A percentile compares a stretch with the other conserved stretches of the same genome.
These are phyloP conservation scores for Takakia lepidozioides DNA, from an alignment of 225 moss, liverwort and hornwort species.

Conservation along the genomic window DNA sequence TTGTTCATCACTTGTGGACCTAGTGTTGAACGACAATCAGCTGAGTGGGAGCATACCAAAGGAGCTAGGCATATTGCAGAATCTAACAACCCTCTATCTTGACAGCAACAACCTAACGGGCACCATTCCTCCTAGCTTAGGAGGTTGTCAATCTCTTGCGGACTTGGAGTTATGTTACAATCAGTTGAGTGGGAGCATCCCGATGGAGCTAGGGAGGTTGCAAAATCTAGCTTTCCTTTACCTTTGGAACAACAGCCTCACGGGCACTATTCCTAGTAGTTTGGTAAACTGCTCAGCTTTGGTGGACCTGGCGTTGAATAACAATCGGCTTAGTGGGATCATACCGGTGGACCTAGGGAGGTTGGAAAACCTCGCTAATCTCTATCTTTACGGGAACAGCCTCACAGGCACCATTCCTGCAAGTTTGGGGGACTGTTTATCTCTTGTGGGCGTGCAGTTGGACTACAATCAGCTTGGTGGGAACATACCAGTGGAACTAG, in stretches of 20 bases:
- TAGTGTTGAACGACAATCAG: slow-evolving; percentile 17
- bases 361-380: slow-evolving; percentile 12
- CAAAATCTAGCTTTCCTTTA: slow-evolving; percentile 17
- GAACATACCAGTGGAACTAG: slow-evolving; percentile 14
- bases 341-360: slow-evolving; percentile 24
- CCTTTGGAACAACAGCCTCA: slow-evolving; percentile 18
- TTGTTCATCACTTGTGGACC: slow-evolving; percentile 6
- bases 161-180: slow-evolving; percentile 30
- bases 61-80: slow-evolving; percentile 24
- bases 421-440: slow-evolving; percentile 19
- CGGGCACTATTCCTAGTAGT: slow-evolving; percentile 20
- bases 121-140: slow-evolving; percentile 21
- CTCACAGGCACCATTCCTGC: slow-evolving; percentile 29
- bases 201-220: slow-evolving; percentile 23
- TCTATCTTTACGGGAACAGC: slow-evolving; percentile 17
- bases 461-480: slow-evolving; percentile 23
- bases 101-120: slow-evolving; percentile 24
- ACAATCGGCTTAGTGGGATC: slow-evolving; percentile 15
- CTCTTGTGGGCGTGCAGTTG: slow-evolving; percentile 13
- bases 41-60: slow-evolving; percentile 13
- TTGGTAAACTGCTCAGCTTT: slow-evolving; percentile 23
- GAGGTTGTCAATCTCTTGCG: slow-evolving; percentile 13
- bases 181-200: slow-evolving; percentile 19
- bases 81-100: slow-evolving; percentile 15
- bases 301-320: slow-evolving; percentile 14